These are phyloP conservation scores for Exophiala mesophila DNA, from an alignment of 2,329 filamentous ascomycete species.

Conservation along the genomic window DNA sequence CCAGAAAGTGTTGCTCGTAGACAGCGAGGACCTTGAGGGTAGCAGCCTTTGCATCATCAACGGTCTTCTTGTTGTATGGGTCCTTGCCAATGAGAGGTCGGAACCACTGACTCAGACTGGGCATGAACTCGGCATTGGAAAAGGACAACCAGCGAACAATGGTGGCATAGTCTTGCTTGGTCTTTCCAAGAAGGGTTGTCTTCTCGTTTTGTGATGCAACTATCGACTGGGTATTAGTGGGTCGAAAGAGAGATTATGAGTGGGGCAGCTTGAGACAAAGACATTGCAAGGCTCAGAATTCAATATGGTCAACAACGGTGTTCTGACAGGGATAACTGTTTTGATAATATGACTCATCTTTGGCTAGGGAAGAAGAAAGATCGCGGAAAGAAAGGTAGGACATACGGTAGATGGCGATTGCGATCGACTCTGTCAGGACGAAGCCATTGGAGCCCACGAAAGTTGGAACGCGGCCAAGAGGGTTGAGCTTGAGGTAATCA, in stretches of 20 bases:
- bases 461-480: conserved; percentile 84
- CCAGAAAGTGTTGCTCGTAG: conserved; percentile 79
- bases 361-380: conserved; percentile 15
- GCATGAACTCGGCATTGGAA: conserved; percentile 82
- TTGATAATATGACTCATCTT: conserved; percentile 69
- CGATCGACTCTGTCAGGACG: conserved; percentile 80
- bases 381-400: conserved; percentile 33
- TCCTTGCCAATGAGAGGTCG: conserved; percentile 74
- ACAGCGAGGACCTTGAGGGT: conserved; percentile 64
- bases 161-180: conserved; percentile 99
- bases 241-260: conserved; percentile 13
- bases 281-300: conserved; percentile 66
- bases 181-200: conserved; percentile 98
- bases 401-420: conserved; percentile 97
- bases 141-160: conserved; percentile 99
- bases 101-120: conserved; percentile 73
- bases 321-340: conserved; percentile 99
- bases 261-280: conserved; percentile 20
- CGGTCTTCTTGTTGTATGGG: conserved; percentile 96
- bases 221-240: no score
- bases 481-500: conserved; percentile 82
- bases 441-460: conserved; percentile 92
- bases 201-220: conserved; percentile 99
- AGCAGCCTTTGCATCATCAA: conserved; percentile 72
- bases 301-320: conserved; percentile 83